Percentiles rank a stretch among this genome's conserved stretches.
These are phyloP conservation scores for Cymbomonas tetramitiformis DNA, from an alignment of 139 green algal genomes.

Conservation along the genomic window DNA sequence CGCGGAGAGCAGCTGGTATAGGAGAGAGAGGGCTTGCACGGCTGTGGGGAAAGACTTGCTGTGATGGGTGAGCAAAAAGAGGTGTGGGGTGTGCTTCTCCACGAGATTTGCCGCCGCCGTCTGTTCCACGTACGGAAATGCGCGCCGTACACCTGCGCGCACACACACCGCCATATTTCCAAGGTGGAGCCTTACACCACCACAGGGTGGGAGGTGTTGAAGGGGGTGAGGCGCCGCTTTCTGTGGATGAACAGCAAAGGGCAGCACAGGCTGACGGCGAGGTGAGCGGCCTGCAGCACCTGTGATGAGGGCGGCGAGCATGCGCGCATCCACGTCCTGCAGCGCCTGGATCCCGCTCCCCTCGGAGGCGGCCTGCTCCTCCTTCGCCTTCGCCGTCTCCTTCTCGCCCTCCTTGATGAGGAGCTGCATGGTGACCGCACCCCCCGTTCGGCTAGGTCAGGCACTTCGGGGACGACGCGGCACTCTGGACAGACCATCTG, in stretches of 20 bases:
- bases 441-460: too few relatives aligned
- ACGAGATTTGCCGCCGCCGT: conserved; percentile 47
- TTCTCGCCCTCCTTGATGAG: not conserved
- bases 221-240: too few relatives aligned
- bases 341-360: not conserved
- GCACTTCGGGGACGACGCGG: too few relatives aligned
- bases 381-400: not conserved
- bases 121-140: conserved; percentile 71
- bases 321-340: conserved; percentile 22
- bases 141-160: conserved; percentile 54
- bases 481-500: too few relatives aligned
- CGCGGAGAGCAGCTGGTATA: conserved; percentile 66
- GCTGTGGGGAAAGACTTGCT: conserved; percentile 59
- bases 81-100: conserved; percentile 42
- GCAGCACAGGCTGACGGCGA: not conserved
- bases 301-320: conserved; percentile 31
- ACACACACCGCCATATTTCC: not conserved
- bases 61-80: conserved; percentile 83
- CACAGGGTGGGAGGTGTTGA: not conserved
- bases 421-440: not conserved
- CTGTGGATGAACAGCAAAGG: not conserved
- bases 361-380: not conserved
- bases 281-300: not conserved
- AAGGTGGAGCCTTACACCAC: not conserved
- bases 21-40: conserved; percentile 75